A percentile compares a stretch with the other conserved stretches of the same genome.
Conservation (phyloP, 139 green algal species). For the Astrephomene gubernaculifera region DNA sequence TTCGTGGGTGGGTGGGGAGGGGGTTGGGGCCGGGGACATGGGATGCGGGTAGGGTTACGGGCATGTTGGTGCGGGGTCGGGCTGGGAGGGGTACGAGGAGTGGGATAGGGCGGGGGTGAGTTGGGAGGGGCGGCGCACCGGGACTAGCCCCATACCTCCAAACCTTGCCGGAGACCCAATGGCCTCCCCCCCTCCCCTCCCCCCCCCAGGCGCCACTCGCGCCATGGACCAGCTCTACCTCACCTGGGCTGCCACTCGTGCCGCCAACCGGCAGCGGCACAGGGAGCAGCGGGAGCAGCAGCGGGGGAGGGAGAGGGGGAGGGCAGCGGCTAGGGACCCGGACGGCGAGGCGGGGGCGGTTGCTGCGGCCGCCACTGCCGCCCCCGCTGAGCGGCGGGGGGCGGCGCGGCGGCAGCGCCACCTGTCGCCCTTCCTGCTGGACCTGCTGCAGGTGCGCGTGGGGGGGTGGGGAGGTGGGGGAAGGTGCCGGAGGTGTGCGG, state of each 20-base stretch:
- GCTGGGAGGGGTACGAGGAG: no score
- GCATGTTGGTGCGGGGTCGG: no score
- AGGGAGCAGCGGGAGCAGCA: not conserved
- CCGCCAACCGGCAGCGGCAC: not conserved
- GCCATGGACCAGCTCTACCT: conserved; percentile 44
- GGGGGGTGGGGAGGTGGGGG: not conserved
- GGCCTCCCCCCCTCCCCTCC: no score
- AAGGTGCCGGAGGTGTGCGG: no score
- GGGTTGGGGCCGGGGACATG: no score
- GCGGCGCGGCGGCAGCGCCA: not conserved
- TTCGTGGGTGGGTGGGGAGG: conserved; percentile 36
- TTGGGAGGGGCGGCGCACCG: no score
- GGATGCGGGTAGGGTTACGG: no score
- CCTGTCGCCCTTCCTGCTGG: conserved; percentile 20
- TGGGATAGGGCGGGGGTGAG: no score
- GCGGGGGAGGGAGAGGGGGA: not conserved
- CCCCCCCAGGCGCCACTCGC: conserved; percentile 8
- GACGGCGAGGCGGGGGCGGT: not conserved
- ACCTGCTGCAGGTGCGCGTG: not conserved
- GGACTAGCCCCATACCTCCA: no score
- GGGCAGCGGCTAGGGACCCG: not conserved
- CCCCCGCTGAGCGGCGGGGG: not conserved
- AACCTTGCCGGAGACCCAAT: no score
- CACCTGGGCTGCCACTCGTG: conserved; percentile 12
- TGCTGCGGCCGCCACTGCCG: not conserved